Percentiles rank a stretch among this genome's conserved stretches.
Conservation (phyloP, 2,329 filamentous ascomycete species). For the Trichoderma koningiopsis region DNA sequence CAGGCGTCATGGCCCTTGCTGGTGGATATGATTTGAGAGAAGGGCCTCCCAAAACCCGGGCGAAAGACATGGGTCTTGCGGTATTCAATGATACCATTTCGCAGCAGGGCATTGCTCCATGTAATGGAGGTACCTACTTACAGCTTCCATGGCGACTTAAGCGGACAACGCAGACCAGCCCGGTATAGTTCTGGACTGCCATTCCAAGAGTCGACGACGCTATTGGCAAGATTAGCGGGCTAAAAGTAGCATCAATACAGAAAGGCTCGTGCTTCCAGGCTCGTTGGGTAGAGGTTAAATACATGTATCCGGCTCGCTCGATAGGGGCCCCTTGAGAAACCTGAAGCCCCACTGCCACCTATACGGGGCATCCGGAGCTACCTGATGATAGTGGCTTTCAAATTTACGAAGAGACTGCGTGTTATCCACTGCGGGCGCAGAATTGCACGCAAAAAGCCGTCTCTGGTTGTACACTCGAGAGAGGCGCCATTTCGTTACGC, state of each 20-base stretch:
- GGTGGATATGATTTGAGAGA: not conserved
- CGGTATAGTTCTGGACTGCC: constrained; percentile 13
- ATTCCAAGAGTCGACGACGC: not conserved
- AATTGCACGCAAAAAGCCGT: not conserved
- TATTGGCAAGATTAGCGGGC: not conserved
- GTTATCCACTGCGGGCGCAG: constrained; percentile 17
- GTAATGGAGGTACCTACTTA: not conserved
- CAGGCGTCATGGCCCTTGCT: constrained; percentile 4
- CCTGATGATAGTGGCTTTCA: constrained; percentile 9
- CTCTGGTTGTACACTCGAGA: not conserved
- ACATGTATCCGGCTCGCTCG: not conserved
- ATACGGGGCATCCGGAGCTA: constrained; percentile 22
- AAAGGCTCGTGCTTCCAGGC: not conserved
- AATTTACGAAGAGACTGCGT: constrained; percentile 11
- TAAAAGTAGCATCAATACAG: not conserved
- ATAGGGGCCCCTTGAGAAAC: constrained; percentile 2
- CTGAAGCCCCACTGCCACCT: not conserved
- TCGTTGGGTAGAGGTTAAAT: not conserved
- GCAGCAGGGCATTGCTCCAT: not conserved
- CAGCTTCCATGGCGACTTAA: not conserved
- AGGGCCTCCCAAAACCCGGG: not conserved
- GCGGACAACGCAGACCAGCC: not conserved
- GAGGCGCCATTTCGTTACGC: not conserved
- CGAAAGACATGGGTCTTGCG: not conserved
- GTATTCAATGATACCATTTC: not conserved